These are phyloP conservation scores for Cercospora zeina DNA, from an alignment of 2,329 filamentous ascomycete genomes.

Conservation along the genomic window DNA sequence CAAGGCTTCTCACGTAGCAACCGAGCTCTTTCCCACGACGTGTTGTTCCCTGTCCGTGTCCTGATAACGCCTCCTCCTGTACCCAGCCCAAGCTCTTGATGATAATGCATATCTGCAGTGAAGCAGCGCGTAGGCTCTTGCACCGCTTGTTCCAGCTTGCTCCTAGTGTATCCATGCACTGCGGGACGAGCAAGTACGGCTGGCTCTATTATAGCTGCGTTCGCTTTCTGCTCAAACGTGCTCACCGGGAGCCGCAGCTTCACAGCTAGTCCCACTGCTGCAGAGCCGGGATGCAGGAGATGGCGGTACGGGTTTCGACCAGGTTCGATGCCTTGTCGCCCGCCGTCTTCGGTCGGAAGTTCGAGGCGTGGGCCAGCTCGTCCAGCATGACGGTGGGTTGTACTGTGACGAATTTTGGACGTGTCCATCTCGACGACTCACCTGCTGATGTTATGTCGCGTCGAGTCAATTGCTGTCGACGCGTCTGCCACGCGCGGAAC, in stretches of 20 bases:
- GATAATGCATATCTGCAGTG: background rate
- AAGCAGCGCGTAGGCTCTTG: background rate
- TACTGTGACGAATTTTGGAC: background rate
- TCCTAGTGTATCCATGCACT: background rate
- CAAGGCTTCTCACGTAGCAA: background rate
- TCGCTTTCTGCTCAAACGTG: background rate
- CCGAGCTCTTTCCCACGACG: background rate
- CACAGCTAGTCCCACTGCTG: background rate
- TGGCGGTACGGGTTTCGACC: background rate
- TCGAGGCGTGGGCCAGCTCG: no score
- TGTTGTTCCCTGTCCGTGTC: background rate
- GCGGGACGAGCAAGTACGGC: background rate
- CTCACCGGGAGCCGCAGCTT: background rate
- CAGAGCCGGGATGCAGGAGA: background rate
- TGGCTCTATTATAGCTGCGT: background rate
- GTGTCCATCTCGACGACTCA: background rate
- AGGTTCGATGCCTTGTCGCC: background rate
- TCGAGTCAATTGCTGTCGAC: no score
- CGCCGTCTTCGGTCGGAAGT: background rate
- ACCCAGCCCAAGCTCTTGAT: background rate
- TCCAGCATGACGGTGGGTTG: no score
- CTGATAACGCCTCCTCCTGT: background rate
- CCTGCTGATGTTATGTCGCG: background rate
- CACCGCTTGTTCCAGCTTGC: background rate
- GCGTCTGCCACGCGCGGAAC: background rate